Evolutionary conservation across 306 rosid species (phyloP).

Genomic region (Cucumis melo): DNA sequence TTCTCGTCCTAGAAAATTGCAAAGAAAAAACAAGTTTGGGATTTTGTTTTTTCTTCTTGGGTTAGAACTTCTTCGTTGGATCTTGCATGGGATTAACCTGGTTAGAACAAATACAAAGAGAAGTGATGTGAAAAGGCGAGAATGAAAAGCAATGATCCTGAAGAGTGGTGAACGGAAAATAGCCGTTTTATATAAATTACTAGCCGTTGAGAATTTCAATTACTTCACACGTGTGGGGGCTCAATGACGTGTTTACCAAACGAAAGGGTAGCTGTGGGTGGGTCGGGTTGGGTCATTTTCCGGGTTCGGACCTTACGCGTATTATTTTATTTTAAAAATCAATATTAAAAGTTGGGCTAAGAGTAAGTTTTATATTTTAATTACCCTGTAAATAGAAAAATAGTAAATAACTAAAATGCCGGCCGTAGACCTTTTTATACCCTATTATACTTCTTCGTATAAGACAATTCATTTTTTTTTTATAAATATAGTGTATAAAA

Average conservation of each 20-base stretch:
- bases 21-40: background rate
- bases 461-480: too few species aligned
- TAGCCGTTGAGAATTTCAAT: slow-evolving; percentile 46
- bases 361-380: too few species aligned
- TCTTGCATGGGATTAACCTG: slow-evolving; percentile 7
- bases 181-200: slow-evolving; percentile 68
- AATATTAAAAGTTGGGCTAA: too few species aligned
- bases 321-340: too few species aligned
- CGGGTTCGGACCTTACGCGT: too few species aligned
- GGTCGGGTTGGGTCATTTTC: too few species aligned
- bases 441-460: too few species aligned
- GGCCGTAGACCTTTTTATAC: too few species aligned
- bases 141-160: slow-evolving; percentile 1
- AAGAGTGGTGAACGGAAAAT: slow-evolving; percentile 17
- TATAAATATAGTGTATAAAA: too few species aligned
- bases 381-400: too few species aligned
- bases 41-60: background rate
- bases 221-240: background rate
- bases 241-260: background rate
- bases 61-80: background rate
- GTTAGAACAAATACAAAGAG: background rate
- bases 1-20: background rate
- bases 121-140: background rate
- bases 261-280: too few species aligned
- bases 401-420: too few species aligned